Conservation (phyloP, 768 basidiomycete genomes). For the Mycena pura region DNA sequence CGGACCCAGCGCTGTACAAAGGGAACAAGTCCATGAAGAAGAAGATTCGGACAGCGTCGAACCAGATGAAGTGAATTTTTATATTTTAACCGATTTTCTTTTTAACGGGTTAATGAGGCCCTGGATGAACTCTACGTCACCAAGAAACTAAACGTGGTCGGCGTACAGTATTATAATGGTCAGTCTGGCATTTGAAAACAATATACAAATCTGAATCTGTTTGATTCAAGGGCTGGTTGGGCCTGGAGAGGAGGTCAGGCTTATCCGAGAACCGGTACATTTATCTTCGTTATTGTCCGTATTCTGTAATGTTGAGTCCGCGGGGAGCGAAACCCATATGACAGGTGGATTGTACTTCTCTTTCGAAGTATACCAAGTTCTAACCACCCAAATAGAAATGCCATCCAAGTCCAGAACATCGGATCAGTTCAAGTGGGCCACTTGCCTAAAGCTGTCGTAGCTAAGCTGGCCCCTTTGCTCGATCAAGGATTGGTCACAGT, state of each 20-base stretch:
- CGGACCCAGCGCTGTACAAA: no score
- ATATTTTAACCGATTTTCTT: no score
- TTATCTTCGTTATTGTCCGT: not conserved
- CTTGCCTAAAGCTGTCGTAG: conserved; percentile 65
- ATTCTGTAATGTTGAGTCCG: not conserved
- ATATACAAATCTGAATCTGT: conserved; percentile 2
- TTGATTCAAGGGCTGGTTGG: conserved; percentile 82
- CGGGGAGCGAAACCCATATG: conserved; percentile 58
- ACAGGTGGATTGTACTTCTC: conserved; percentile 55
- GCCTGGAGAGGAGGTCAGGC: conserved; percentile 74
- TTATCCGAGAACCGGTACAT: conserved; percentile 63
- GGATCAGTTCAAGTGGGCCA: conserved; percentile 80
- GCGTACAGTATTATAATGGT: conserved; percentile 85
- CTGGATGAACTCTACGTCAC: conserved; percentile 74
- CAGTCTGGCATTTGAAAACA: conserved; percentile 1
- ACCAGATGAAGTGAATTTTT: no score
- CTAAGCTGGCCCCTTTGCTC: conserved; percentile 71
- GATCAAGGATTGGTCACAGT: conserved; percentile 68
- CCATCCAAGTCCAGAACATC: conserved; percentile 85
- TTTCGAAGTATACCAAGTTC: not conserved
- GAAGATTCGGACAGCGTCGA: no score
- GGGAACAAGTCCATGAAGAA: no score
- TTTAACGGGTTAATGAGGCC: no score
- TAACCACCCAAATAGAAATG: conserved; percentile 55
- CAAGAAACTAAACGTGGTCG: conserved; percentile 71